Conservation (phyloP, 768 basidiomycete species). For the Tremella mesenterica region DNA sequence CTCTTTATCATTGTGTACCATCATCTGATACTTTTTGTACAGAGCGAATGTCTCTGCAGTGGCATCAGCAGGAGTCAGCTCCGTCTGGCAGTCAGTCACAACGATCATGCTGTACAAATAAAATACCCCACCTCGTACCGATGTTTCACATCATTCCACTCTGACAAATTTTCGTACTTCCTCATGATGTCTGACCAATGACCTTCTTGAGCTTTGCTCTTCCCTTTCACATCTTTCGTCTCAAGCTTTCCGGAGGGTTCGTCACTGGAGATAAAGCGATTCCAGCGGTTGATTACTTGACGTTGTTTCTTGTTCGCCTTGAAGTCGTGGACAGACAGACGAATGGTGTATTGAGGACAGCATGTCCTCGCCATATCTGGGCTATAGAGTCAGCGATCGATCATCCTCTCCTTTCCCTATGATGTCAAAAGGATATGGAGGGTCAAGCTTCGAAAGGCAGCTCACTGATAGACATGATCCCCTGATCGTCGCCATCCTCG, state of each 20-base stretch:
- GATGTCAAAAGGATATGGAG: not conserved
- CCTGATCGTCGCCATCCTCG: slow-evolving; percentile 46
- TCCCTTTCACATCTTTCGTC: slow-evolving; percentile 20
- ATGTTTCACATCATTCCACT: slow-evolving; percentile 8
- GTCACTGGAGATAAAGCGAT: slow-evolving; percentile 27
- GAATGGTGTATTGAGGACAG: slow-evolving; percentile 92
- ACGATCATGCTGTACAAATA: not conserved
- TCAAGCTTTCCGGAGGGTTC: slow-evolving; percentile 56
- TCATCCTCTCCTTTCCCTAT: not conserved
- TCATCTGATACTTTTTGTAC: slow-evolving; percentile 65
- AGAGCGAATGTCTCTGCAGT: slow-evolving; percentile 73
- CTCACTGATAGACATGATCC: slow-evolving; percentile 58
- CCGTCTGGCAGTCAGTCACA: slow-evolving; percentile 50
- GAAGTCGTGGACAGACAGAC: slow-evolving; percentile 35
- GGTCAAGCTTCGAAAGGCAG: not conserved
- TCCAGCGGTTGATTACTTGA: slow-evolving; percentile 35
- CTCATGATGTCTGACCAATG: slow-evolving; percentile 52
- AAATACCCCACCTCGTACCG: slow-evolving; percentile 52
- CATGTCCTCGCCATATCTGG: slow-evolving; percentile 73
- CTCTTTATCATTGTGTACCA: slow-evolving; percentile 62
- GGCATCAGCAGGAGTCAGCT: slow-evolving; percentile 66
- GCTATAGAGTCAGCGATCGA: slow-evolving; percentile 44
- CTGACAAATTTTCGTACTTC: slow-evolving; percentile 50
- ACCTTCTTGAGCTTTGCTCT: slow-evolving; percentile 41
- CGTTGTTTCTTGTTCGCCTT: slow-evolving; percentile 32